Percentiles rank a stretch among this genome's conserved stretches.
phyloP scores from a whole-genome alignment of 805 yeast genomes.

The Wickerhamiella nectarea region DNA sequence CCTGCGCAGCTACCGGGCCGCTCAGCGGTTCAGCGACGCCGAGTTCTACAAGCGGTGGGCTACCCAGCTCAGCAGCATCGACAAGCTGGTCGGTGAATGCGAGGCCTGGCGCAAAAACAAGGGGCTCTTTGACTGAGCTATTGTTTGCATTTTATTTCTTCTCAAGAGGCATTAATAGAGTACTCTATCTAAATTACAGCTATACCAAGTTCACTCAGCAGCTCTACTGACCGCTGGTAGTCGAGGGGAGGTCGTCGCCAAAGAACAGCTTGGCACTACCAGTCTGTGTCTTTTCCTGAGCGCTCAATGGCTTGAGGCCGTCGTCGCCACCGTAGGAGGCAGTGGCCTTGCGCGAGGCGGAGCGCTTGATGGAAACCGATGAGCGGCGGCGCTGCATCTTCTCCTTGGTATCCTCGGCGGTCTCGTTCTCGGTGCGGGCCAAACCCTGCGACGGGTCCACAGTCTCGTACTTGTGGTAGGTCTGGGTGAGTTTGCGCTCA shows the following conservation, averaged over 20 bases:
- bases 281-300: constrained; percentile 8
- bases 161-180: neutral
- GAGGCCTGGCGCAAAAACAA: constrained; percentile 2
- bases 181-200: too few species aligned
- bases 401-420: constrained; percentile 17
- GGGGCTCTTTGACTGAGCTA: constrained; percentile 8
- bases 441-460: constrained; percentile 23
- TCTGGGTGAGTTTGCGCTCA: constrained; percentile 25
- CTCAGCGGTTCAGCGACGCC: constrained; percentile 47
- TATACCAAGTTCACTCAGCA: too few species aligned
- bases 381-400: constrained; percentile 20
- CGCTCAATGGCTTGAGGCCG: constrained; percentile 22
- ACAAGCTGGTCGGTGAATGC: neutral
- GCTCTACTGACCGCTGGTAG: constrained; percentile 26
- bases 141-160: too few species aligned
- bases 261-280: constrained; percentile 21
- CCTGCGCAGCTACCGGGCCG: constrained; percentile 28
- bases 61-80: neutral
- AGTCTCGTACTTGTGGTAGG: constrained; percentile 24
- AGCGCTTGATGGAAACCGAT: constrained; percentile 18
- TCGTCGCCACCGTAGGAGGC: constrained; percentile 25
- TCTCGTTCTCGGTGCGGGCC: constrained; percentile 23
- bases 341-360: constrained; percentile 24
- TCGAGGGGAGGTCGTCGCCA: constrained; percentile 25
- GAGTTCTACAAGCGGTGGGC: constrained; percentile 45